Evolutionary conservation across 2,329 filamentous ascomycete species (phyloP).

Genomic region (Grosmannia penicillata): DNA sequence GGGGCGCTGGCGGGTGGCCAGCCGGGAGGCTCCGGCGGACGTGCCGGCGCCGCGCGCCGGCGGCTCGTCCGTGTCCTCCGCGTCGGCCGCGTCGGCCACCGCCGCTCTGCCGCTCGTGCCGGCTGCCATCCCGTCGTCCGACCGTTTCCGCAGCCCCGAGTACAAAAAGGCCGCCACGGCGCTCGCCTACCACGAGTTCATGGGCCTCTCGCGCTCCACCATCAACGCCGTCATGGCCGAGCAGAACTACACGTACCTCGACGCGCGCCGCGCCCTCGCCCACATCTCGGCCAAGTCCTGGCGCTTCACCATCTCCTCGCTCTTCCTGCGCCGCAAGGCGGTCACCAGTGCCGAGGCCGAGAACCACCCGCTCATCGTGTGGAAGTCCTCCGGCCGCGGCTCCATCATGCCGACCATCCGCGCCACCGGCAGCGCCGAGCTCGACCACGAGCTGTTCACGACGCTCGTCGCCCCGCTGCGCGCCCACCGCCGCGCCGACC

Average conservation of each 20-base stretch:
- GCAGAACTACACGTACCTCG: slow-evolving; percentile 64
- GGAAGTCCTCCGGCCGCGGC: slow-evolving; percentile 41
- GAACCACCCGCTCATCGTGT: slow-evolving; percentile 46
- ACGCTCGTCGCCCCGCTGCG: slow-evolving; percentile 41
- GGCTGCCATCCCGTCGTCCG: slow-evolving; percentile 34
- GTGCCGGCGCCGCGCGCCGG: too few species aligned
- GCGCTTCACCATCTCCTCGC: slow-evolving; percentile 56
- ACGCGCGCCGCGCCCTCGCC: slow-evolving; percentile 54
- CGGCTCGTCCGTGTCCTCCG: neutral
- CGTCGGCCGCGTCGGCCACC: neutral
- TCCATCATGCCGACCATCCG: slow-evolving; percentile 46
- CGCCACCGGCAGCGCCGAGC: slow-evolving; percentile 48
- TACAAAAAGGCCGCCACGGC: slow-evolving; percentile 56
- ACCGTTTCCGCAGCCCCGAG: slow-evolving; percentile 50
- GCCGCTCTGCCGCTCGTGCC: neutral
- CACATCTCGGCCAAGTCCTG: slow-evolving; percentile 59
- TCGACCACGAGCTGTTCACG: slow-evolving; percentile 46
- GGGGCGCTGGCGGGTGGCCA: slow-evolving; percentile 42
- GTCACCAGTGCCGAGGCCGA: slow-evolving; percentile 25
- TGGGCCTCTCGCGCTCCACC: slow-evolving; percentile 54
- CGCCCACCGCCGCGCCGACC: slow-evolving; percentile 23
- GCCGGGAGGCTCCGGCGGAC: slow-evolving; percentile 15
- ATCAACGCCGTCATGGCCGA: slow-evolving; percentile 70
- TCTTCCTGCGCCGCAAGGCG: slow-evolving; percentile 45
- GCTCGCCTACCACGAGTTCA: slow-evolving; percentile 63